These are phyloP conservation scores for Hemisphaericaspora nanyangensis DNA, from an alignment of 805 yeast species.

Conservation along the genomic window DNA sequence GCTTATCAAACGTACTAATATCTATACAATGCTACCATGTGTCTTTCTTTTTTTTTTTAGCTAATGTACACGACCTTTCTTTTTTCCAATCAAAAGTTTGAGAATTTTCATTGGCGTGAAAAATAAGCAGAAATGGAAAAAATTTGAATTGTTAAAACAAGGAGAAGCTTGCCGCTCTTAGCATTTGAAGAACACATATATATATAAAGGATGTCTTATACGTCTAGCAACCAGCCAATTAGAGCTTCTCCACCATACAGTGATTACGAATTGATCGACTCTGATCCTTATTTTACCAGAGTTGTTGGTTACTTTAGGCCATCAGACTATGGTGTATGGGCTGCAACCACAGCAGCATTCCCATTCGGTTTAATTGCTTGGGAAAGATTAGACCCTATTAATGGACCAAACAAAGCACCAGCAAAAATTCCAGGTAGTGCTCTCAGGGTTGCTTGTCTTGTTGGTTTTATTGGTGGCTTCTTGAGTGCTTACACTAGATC, in stretches of 20 bases:
- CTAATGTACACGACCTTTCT: slow-evolving; percentile 1
- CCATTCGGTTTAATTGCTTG: slow-evolving; percentile 39
- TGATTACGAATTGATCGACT: slow-evolving; percentile 57
- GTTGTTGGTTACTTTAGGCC: slow-evolving; percentile 72
- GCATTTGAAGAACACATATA: too few relatives aligned
- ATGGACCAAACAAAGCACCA: slow-evolving; percentile 41
- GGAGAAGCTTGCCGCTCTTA: too few relatives aligned
- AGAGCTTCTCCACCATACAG: slow-evolving; percentile 34
- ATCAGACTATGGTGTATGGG: slow-evolving; percentile 56
- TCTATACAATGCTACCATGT: too few relatives aligned
- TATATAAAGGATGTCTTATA: slow-evolving; percentile 34
- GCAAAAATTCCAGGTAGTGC: slow-evolving; percentile 51
- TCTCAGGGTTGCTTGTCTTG: slow-evolving; percentile 54
- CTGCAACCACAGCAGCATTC: slow-evolving; percentile 37
- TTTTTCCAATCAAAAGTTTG: slow-evolving; percentile 39
- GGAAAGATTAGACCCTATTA: slow-evolving; percentile 42
- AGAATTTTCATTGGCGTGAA: slow-evolving; percentile 20
- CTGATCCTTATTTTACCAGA: slow-evolving; percentile 71
- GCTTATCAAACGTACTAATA: too few relatives aligned
- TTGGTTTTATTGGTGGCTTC: slow-evolving; percentile 75
- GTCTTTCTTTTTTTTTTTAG: too few relatives aligned
- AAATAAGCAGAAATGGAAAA: slow-evolving; percentile 4
- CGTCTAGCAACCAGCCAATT: slow-evolving; percentile 35
- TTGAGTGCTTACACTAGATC: slow-evolving; percentile 64
- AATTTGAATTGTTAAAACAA: background rate